Evolutionary conservation across 805 yeast species (phyloP).

Genomic region (Kazachstania viticola): DNA sequence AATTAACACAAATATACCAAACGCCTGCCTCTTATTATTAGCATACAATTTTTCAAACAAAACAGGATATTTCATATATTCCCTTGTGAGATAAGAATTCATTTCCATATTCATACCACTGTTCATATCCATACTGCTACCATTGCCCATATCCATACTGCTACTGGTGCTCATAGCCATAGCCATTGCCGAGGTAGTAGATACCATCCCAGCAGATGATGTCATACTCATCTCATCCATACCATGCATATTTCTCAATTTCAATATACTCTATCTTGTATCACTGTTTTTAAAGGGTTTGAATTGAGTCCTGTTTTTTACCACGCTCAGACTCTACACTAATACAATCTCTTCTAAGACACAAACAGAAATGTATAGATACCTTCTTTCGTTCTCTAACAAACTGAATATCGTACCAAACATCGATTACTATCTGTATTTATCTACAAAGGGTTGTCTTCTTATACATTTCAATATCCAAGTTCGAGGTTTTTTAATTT

Average conservation of each 20-base stretch:
- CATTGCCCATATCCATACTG: slow-evolving; percentile 9
- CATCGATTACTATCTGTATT: no score
- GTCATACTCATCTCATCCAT: slow-evolving; percentile 2
- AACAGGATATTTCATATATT: slow-evolving; percentile 47
- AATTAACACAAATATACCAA: slow-evolving; percentile 58
- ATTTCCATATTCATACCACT: slow-evolving; percentile 30
- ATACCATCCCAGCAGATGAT: slow-evolving; percentile 1
- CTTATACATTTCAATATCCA: no score
- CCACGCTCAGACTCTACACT: no score
- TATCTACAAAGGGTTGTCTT: no score
- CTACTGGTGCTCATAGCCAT: slow-evolving; percentile 4
- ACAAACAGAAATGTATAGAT: no score
- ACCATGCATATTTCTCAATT: slow-evolving; percentile 2
- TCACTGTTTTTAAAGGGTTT: no score
- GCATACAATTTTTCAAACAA: slow-evolving; percentile 47
- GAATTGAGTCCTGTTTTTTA: no score
- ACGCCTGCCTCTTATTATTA: slow-evolving; percentile 44
- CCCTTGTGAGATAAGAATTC: slow-evolving; percentile 47
- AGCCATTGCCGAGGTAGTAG: background rate
- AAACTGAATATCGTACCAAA: no score
- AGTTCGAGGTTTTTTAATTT: no score
- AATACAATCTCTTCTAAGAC: no score
- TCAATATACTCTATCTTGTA: background rate
- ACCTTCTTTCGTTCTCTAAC: no score
- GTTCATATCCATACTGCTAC: slow-evolving; percentile 8